Evolutionary conservation across 176 grass and related monocot genomes (phyloP).

Genomic region (bread wheat (Triticum aestivum)): IWGSC_CS_RefSeq_v2.1 NC_057810.1:535193007-535193506

Average conservation of each 20-base stretch:
- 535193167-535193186: neutral
- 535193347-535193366: neutral
- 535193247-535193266: neutral
- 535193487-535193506: neutral
- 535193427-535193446: neutral
- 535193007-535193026: too few relatives aligned
- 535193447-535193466: neutral
- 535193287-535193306: neutral
- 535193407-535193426: neutral
- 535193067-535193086: neutral
- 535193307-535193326: neutral
- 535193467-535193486: neutral
- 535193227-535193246: neutral
- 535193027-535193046: too few relatives aligned
- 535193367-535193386: neutral
- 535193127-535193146: neutral
- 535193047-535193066: too few relatives aligned
- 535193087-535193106: neutral
- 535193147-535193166: neutral
- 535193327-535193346: neutral
- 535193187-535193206: neutral
- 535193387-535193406: neutral
- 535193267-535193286: too few relatives aligned
- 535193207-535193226: too few relatives aligned
- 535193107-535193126: too few relatives aligned